These are phyloP conservation scores for Croton laevigatus DNA, from an alignment of 441 rosid genomes.

Conservation along the genomic window DNA sequence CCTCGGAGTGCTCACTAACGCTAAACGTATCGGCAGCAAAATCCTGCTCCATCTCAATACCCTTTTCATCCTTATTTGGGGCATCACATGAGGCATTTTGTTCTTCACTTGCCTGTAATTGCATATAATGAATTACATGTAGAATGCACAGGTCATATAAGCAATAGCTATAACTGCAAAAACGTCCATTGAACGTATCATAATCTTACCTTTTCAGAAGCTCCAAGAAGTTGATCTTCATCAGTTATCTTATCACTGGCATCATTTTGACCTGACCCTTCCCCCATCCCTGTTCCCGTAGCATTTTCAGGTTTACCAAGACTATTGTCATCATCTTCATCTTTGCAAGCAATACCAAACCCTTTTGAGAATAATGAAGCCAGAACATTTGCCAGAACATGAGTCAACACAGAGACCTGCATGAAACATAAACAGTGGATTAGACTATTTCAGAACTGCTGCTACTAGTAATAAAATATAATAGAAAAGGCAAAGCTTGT, in stretches of 20 bases:
- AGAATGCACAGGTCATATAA: neutral
- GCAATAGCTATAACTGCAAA: neutral
- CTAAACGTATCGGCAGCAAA: constrained; percentile 71
- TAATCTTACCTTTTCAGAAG: constrained; percentile 59
- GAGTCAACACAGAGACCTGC: constrained; percentile 79
- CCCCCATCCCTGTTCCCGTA: constrained; percentile 96
- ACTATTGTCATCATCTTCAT: constrained; percentile 53
- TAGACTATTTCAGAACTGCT: constrained; percentile 4
- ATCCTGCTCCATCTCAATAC: constrained; percentile 92
- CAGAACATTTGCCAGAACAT: constrained; percentile 67
- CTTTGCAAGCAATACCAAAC: constrained; percentile 61
- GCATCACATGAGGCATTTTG: constrained; percentile 58
- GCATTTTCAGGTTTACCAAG: constrained; percentile 51
- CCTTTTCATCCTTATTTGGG: constrained; percentile 68
- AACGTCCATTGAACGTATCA: neutral
- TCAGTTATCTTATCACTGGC: constrained; percentile 90
- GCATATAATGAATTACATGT: constrained; percentile 16
- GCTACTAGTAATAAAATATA: neutral
- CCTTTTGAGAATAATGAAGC: constrained; percentile 80
- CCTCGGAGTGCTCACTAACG: constrained; percentile 80
- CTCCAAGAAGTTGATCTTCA: constrained; percentile 86
- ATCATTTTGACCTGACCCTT: constrained; percentile 82
- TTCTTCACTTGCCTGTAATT: constrained; percentile 62
- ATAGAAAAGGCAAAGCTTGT: neutral
- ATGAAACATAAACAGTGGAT: constrained; percentile 19